Conservation (phyloP, 2,329 filamentous ascomycete species). For the Endothia cerciana region DNA sequence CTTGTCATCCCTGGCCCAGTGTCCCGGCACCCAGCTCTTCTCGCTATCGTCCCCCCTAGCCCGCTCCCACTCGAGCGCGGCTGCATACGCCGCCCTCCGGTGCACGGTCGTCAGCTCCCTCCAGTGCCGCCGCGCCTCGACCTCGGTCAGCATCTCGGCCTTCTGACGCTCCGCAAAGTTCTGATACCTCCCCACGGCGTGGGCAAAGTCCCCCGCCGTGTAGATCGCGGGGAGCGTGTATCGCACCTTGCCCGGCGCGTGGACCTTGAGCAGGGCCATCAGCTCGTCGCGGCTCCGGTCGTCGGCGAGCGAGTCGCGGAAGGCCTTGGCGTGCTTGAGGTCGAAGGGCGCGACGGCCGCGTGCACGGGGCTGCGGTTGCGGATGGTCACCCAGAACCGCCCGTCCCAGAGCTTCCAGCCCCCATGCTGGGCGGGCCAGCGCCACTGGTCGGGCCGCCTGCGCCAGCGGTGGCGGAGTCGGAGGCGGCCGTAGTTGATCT, state of each 20-base stretch:
- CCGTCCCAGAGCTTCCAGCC: conserved; percentile 58
- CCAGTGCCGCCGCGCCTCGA: conserved; percentile 11
- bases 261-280: conserved; percentile 48
- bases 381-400: conserved; percentile 63
- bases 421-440: conserved; percentile 36
- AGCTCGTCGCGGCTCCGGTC: conserved; percentile 40
- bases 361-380: conserved; percentile 45
- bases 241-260: conserved; percentile 59
- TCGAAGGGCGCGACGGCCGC: conserved; percentile 53
- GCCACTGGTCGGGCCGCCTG: conserved; percentile 29
- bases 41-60: neutral
- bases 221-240: conserved; percentile 62
- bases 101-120: neutral
- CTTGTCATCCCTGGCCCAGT: conserved; percentile 26
- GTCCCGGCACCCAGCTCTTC: neutral
- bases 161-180: conserved; percentile 31
- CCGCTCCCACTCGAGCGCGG: conserved; percentile 5
- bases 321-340: conserved; percentile 48
- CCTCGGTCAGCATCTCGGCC: conserved; percentile 15
- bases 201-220: conserved; percentile 42
- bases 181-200: conserved; percentile 28
- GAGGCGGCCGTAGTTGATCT: conserved; percentile 28
- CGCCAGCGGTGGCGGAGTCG: conserved; percentile 20
- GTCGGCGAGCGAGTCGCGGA: conserved; percentile 49
- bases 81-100: conserved; percentile 9